Percentiles rank a stretch among this genome's conserved stretches.
Evolutionary conservation across 108 stramenopile genomes (phyloP).

Genomic region (Cyclotella baltica): DNA sequence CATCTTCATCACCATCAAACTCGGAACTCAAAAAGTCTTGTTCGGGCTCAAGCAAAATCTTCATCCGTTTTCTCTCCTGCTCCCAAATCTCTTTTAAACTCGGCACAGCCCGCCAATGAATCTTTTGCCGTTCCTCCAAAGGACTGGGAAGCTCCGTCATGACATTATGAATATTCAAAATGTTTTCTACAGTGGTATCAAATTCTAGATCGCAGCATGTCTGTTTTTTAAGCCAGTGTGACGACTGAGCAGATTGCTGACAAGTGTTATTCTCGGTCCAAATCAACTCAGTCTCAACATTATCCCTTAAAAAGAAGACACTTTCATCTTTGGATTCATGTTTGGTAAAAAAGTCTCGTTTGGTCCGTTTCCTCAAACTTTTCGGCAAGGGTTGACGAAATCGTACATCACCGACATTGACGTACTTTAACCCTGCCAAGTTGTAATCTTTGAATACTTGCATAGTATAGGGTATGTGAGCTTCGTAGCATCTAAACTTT

Average conservation of each 20-base stretch:
- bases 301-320: conserved; percentile 35
- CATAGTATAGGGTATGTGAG: conserved; percentile 93
- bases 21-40: conserved; percentile 72
- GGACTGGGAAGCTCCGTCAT: conserved; percentile 64
- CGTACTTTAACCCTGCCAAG: conserved; percentile 83
- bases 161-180: conserved; percentile 72
- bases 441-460: conserved; percentile 87
- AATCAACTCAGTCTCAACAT: conserved; percentile 23
- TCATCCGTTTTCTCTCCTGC: conserved; percentile 81
- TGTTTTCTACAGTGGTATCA: conserved; percentile 70
- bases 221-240: conserved; percentile 61
- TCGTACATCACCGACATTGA: conserved; percentile 64
- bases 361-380: conserved; percentile 40
- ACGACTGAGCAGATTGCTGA: background rate
- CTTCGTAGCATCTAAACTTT: conserved; percentile 87
- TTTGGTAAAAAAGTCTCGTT: conserved; percentile 29
- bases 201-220: conserved; percentile 84
- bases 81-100: conserved; percentile 88
- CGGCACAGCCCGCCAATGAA: conserved; percentile 91
- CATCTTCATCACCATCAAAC: conserved; percentile 26
- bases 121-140: conserved; percentile 61
- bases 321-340: conserved; percentile 14
- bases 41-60: conserved; percentile 63
- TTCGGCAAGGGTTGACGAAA: conserved; percentile 68
- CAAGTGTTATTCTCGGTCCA: conserved; percentile 28